Base-by-base conservation (phyloP, 805 yeast species). In the Cyberlindnera lachancei region DNA sequence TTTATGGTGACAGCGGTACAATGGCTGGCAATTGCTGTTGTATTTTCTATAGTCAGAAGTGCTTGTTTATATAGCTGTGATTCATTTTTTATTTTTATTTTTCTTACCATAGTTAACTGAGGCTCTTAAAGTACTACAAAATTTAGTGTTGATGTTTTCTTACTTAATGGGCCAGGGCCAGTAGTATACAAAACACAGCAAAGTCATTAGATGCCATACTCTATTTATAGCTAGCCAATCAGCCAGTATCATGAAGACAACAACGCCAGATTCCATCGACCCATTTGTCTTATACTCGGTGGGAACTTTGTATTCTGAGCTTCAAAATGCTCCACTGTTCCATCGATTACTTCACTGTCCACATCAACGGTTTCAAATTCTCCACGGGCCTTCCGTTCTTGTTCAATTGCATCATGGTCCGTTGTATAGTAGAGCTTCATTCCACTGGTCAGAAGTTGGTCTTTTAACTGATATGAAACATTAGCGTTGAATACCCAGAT, bases 401-500 rank as follows among this genome's bases (percentile, higher is more conserved):
- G 40, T 2, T 44, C 45, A 15, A 64, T 54, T 6, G 48, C 44
- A 0, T 24, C 34, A 0, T 30, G n/a, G 19, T 63, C 59, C 2
- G 50, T 44, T 1, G 68, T 55, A 40, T 62, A 75, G 37, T 69
- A 53, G 0, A 74, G 50, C 45, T 75, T 75, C 33, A 72, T 42
- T 2, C 70, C 53, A 32, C 54, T 42, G 10, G 21, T 40, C 27
- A 34, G 46, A 13, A 31, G 26, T 12, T 13, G 15, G 8, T 20
- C 30, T 7, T 35, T 40, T 4, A 38, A 16, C 9, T 29, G 30
- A 40, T 46, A 51, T 40, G 41, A 43, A 5, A 70, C 45, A 6
- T 66, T 68, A 18, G 58, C 51, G 44, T 64, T 72, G 45, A 75
- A 68, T 9, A 75, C 66, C 79, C 82, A 75, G 3, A 70, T 26